Conservation (phyloP, 495 filamentous ascomycete species). For the Cenococcum geophilum region DNA sequence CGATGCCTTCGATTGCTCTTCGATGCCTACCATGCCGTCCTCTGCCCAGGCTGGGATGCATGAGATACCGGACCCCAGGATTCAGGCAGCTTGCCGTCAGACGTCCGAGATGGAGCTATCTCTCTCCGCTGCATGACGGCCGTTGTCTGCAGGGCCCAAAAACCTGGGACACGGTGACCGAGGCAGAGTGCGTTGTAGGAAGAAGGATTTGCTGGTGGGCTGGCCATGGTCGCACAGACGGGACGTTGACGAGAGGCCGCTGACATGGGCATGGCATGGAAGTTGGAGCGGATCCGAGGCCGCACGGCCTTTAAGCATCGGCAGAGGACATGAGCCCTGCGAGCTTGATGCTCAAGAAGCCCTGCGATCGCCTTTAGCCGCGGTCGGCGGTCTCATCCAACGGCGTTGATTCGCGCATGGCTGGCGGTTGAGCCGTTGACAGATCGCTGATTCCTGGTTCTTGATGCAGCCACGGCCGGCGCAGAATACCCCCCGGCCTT, state of each 20-base stretch:
- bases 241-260: background rate
- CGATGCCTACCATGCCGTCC: no score
- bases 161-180: slow-evolving; percentile 20
- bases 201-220: background rate
- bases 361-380: no score
- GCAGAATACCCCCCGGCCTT: background rate
- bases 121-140: slow-evolving; percentile 19
- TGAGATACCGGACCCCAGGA: slow-evolving; percentile 18
- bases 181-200: background rate
- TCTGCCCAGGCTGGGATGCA: background rate
- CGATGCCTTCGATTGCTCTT: no score
- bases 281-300: no score
- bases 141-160: slow-evolving; percentile 22
- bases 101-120: slow-evolving; percentile 3
- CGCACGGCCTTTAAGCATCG: no score
- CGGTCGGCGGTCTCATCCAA: no score
- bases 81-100: slow-evolving; percentile 8
- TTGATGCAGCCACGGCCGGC: slow-evolving; percentile 8
- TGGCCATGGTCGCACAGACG: background rate
- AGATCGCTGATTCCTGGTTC: slow-evolving; percentile 20
- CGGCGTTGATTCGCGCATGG: background rate
- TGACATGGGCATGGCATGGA: background rate
- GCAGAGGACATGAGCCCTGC: no score
- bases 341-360: no score
- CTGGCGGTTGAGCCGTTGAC: background rate